These are phyloP conservation scores for Ophiostoma pallidulum DNA, from an alignment of 2,329 filamentous ascomycete genomes.

Conservation along the genomic window DNA sequence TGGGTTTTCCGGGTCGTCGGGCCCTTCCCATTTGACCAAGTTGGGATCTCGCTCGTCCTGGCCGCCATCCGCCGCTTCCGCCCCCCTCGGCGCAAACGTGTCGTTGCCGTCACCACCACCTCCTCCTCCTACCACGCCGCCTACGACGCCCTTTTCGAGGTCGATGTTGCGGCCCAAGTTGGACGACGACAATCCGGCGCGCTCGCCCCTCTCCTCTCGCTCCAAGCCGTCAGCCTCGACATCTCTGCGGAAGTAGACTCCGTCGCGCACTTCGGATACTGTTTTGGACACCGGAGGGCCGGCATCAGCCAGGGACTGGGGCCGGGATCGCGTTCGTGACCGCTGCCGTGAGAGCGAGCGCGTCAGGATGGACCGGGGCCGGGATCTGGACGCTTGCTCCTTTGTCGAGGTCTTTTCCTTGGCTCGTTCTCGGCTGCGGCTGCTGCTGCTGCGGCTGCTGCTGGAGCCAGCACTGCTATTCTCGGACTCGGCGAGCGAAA, in stretches of 20 bases:
- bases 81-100: neutral
- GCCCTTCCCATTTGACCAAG: slow-evolving; percentile 41
- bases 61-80: neutral
- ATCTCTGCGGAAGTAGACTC: slow-evolving; percentile 29
- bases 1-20: slow-evolving; percentile 41
- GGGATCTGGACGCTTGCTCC: neutral
- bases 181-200: neutral
- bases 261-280: slow-evolving; percentile 32
- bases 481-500: neutral
- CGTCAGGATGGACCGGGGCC: slow-evolving; percentile 1
- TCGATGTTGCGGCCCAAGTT: neutral
- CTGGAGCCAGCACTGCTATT: neutral
- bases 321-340: neutral
- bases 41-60: slow-evolving; percentile 25
- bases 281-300: slow-evolving; percentile 22
- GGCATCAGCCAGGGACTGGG: slow-evolving; percentile 1
- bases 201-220: slow-evolving; percentile 6
- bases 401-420: neutral
- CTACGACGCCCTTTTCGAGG: neutral
- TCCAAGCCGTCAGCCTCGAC: slow-evolving; percentile 24
- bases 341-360: slow-evolving; percentile 7
- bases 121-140: neutral
- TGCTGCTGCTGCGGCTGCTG: slow-evolving; percentile 1
- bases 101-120: neutral
- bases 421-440: slow-evolving; percentile 3